Base-by-base conservation (phyloP, 2,329 filamentous ascomycete genomes). In the Ambrosiella cleistominuta region DNA sequence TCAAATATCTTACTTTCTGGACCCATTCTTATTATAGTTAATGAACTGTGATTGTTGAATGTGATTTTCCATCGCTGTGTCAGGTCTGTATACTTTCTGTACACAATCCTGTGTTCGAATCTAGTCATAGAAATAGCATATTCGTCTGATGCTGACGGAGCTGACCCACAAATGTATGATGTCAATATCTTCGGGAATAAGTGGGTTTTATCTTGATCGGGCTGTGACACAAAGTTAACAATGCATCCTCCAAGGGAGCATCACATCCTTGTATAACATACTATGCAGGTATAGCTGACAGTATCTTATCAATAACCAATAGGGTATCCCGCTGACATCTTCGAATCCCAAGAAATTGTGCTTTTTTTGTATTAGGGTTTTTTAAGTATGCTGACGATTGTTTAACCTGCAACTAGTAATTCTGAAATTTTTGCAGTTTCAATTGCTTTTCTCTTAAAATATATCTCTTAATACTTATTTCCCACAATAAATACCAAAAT, bases 1-100 rank as follows among this genome's bases (percentile, higher is more conserved):
- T 58, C 49, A 62, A 53, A 40, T 54, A 49, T 60, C 42, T 61
- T 60, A 27, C 59, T 60, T 61, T 59, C 9, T 35, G 35, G 13
- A 6, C 36, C 27, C 27, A 27, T 27, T 27, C 27, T 27, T 27
- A 5, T 27, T 27, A 5, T 27, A 27, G 27, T 27, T 27, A 27
- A 27, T 27, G 27, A 27, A 27, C 2, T 3, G 27, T 27, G 27
- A 5, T 27, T 27, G 2, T 27, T 27, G 2, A 27, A 27, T 27
- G 27, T 27, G 27, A 27, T 27, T 27, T 27, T 27, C 27, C 27
- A 27, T 27, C 27, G 3, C 3, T 27, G 27, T 27, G 27, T 27
- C 27, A 3, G 27, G 27, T 27, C 27, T 27, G 3, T 27, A 27
- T 27, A 27, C 27, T 27, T 27, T 27, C 4, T 27, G 27, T 5